Base-by-base conservation (phyloP, 2,329 filamentous ascomycete genomes). In the Tolypocladium capitatum region DNA sequence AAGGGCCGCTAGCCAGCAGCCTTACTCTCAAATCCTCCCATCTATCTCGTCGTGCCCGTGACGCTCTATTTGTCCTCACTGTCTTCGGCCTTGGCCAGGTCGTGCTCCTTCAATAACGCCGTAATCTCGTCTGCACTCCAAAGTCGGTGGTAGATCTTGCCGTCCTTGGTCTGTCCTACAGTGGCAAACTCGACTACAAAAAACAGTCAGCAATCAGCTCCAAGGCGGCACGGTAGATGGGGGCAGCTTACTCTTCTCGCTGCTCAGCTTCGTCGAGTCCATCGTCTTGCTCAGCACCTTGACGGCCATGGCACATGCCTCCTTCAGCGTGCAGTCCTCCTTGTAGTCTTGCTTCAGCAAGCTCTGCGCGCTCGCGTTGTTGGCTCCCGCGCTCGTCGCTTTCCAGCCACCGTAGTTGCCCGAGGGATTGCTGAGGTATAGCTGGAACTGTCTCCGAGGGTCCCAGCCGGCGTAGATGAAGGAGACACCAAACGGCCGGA, bases 381-480 rank as follows among this genome's bases (percentile, higher is more conserved):
- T 98, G 53, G 94, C 94, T 45, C 92, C 92, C 5, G 94, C 90
- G 61, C 89, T 95, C 47, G 92, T 98, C 32, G 92, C 92, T 74
- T 98, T 98, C 92, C 92, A 98, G 48, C 92, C 92, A 54, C 92
- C 94, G 65, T 98, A 98, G 75, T 98, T 98, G 59, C 92, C 92
- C 53, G 87, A 94, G 14, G 92, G 92, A 70, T 98, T 98, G 75
- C 90, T 96, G 68, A 97, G 89, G 73, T 97, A 98, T 53, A 98
- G 81, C 75, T 98, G 92, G 76, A 98, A 98, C 67, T 97, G 84
- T 62, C 90, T 80, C 69, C 94, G 86, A 51, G 87, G 87, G 64
- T 98, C 92, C 80, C 90, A 98, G 51, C 92, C 92, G 45, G 94
- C 94, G 65, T 98, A 98, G 77, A 98, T 97, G 80, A 98, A 97